A percentile compares a stretch with the other conserved stretches of the same genome.
Conservation (phyloP, 2,329 filamentous ascomycete genomes). For the Trichoderma sp. region DNA sequence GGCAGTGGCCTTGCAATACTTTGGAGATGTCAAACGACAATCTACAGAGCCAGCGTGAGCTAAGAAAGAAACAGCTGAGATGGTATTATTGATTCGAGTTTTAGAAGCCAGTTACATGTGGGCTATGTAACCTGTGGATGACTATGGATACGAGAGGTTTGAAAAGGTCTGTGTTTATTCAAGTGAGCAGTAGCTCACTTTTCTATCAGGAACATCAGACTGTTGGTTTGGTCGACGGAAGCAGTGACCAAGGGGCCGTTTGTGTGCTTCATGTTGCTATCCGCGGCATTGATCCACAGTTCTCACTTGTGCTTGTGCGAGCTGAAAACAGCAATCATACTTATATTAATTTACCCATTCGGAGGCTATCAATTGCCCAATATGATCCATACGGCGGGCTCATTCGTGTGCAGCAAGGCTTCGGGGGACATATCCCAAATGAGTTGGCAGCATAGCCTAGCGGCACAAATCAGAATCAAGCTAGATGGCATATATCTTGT, state of each 20-base stretch:
- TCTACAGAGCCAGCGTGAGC: background rate
- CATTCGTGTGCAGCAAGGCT: background rate
- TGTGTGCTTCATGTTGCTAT: background rate
- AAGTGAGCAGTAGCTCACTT: background rate
- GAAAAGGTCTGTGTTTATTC: background rate
- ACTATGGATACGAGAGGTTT: background rate
- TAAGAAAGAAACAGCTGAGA: background rate
- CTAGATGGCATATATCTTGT: background rate
- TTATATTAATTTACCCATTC: background rate
- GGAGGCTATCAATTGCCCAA: background rate
- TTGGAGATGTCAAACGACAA: background rate
- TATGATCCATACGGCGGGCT: background rate
- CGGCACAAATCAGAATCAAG: background rate
- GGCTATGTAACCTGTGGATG: background rate
- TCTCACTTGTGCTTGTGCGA: background rate
- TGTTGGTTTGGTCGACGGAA: slow-evolving; percentile 8
- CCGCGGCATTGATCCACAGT: slow-evolving; percentile 5
- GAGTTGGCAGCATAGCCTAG: background rate
- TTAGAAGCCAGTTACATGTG: background rate
- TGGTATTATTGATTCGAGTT: background rate
- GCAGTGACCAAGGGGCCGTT: background rate
- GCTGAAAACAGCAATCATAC: background rate
- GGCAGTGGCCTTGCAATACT: background rate
- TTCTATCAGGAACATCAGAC: background rate
- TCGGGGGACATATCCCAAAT: background rate